Evolutionary conservation across 2,329 filamentous ascomycete genomes (phyloP), one percentile per base, ranked within the genome.

Genomic region (Claviceps lovelessii): DNA sequence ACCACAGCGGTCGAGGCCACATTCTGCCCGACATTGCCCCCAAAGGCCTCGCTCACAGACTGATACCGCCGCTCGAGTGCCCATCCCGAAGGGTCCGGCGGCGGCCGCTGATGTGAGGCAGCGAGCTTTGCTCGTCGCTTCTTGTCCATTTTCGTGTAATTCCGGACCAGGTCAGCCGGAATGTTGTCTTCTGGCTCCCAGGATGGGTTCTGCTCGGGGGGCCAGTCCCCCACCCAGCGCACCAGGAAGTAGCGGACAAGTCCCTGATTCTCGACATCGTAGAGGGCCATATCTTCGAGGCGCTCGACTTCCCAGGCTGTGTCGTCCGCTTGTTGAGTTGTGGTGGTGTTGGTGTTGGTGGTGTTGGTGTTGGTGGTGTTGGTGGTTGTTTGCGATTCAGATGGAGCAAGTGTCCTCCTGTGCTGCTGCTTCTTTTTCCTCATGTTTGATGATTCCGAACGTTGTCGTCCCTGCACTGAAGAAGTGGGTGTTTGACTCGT

Each of bases 151-250:
- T 68, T 70, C 9, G 65, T 56, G 55, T 74, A 81, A 2, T 65
- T 65, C 7, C 63, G 65, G 1, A 79, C 66, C 44, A 80, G 61
- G 0, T 56, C 56, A 0, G 62, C 55, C 0, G 74, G 64, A 2
- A 82, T 71, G 53, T 80, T 78, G 4, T 71, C 70, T 58, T 75
- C 72, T 0, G 78, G 78, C 60, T 82, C 79, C 79, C 79, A 82
- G 0, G 78, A 76, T 0, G 77, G 76, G 54, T 82, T 80, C 61
- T 80, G 72, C 9, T 73, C 74, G 0, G 70, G 65, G 0, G 78
- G 76, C 79, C 79, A 82, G 56, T 78, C 65, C 8, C 79, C 79
- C 48, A 72, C 73, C 79, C 79, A 82, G 7, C 74, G 72, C 1
- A 82, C 77, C 35, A 73, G 68, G 62, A 77, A 82, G 55, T 70